Percentiles rank a stretch among this genome's conserved stretches.
These are phyloP conservation scores for Metarhizium album DNA, from an alignment of 2,329 filamentous ascomycete genomes.

Conservation along the genomic window DNA sequence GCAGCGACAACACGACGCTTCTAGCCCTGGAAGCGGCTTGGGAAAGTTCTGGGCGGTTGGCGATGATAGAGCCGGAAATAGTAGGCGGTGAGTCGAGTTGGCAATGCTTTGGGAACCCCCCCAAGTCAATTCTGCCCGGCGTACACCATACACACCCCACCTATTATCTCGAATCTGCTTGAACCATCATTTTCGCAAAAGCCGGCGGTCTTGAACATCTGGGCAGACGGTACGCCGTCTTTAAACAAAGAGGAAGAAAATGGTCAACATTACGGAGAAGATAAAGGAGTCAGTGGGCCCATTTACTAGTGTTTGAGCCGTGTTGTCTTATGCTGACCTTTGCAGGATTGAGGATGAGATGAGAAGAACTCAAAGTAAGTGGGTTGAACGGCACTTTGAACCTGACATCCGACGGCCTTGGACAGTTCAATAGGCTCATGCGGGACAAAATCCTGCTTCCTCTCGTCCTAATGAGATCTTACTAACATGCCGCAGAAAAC, in stretches of 20 bases:
- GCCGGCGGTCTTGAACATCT: neutral
- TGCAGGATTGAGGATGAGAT: constrained; percentile 99
- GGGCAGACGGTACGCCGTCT: constrained; percentile 20
- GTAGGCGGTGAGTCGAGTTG: constrained; percentile 2
- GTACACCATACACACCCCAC: neutral
- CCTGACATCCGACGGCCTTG: neutral
- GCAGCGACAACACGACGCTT: neutral
- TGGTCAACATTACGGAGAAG: constrained; percentile 99
- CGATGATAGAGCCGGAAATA: neutral
- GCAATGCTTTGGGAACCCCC: neutral
- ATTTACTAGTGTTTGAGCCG: constrained; percentile 1
- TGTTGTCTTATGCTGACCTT: constrained; percentile 18
- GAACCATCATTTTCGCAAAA: neutral
- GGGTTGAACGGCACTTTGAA: neutral
- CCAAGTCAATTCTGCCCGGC: constrained; percentile 3
- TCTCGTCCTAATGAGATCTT: neutral
- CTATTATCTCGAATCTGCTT: neutral
- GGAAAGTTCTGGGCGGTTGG: neutral
- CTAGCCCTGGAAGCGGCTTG: neutral
- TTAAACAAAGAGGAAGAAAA: constrained; percentile 36
- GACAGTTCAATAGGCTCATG: neutral
- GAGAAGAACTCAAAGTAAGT: constrained; percentile 91
- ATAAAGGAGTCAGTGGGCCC: constrained; percentile 78
- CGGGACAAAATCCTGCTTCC: neutral
- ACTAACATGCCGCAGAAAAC: constrained; percentile 58